These are phyloP conservation scores for Collybia nuda DNA, from an alignment of 768 basidiomycete genomes.

Conservation along the genomic window DNA sequence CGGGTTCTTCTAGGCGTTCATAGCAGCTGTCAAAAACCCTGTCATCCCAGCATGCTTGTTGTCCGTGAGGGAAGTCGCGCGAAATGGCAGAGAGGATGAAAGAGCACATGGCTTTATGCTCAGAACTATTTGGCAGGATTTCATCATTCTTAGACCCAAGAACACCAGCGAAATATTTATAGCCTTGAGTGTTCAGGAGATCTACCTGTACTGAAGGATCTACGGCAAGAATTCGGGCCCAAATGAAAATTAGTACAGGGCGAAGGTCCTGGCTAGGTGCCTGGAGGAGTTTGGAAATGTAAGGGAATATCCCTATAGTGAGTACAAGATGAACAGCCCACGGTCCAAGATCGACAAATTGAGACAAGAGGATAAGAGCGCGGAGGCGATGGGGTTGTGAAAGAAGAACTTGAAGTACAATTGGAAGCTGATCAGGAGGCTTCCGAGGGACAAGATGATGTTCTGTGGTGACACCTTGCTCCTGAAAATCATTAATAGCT, in stretches of 20 bases:
- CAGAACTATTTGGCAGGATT: constrained; percentile 86
- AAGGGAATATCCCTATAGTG: constrained; percentile 97
- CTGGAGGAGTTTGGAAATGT: constrained; percentile 94
- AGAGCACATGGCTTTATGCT: constrained; percentile 98
- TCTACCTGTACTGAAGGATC: constrained; percentile 91
- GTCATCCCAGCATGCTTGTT: constrained; percentile 80
- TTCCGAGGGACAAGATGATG: constrained; percentile 76
- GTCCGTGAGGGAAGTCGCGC: constrained; percentile 86
- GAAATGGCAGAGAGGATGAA: constrained; percentile 91
- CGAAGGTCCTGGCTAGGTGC: constrained; percentile 94
- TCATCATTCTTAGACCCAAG: constrained; percentile 68
- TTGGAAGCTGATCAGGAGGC: constrained; percentile 96
- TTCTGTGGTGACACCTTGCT: constrained; percentile 20
- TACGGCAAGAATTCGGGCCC: constrained; percentile 97
- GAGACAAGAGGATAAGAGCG: constrained; percentile 92
- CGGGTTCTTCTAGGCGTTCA: constrained; percentile 80
- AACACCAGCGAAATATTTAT: constrained; percentile 83
- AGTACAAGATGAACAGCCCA: constrained; percentile 98
- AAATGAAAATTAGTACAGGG: constrained; percentile 97
- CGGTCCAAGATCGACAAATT: constrained; percentile 97
- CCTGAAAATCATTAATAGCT: constrained; percentile 3
- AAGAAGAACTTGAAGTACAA: constrained; percentile 94
- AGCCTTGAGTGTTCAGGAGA: constrained; percentile 78
- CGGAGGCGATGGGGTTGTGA: constrained; percentile 95
- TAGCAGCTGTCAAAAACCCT: constrained; percentile 87